Base-by-base conservation (phyloP, 1,139 yeast species). In the Suhomyces guaymorum region DNA sequence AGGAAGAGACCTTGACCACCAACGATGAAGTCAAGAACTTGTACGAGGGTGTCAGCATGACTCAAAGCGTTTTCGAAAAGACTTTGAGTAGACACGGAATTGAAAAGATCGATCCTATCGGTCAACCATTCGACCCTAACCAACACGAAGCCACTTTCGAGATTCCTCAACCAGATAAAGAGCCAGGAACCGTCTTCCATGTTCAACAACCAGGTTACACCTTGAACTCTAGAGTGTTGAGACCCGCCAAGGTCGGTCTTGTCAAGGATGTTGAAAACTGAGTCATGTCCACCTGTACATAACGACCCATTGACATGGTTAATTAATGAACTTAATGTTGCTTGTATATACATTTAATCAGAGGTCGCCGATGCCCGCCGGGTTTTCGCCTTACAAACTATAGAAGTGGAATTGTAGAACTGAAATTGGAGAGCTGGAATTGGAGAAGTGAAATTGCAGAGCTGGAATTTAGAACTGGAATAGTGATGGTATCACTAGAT, bases 181-280 rank as follows among this genome's bases (percentile, higher is more conserved):
- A 85, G 62, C 87, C 97, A 24, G 96, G 96, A 41, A 84, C 96
- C 23, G 87, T 90, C 38, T 86, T 89, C 80, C 89, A 80, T 54
- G 96, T 89, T 37, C 96, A 90, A 66, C 96, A 86, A 64, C 76
- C 83, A 16, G 97, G 97, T 31, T 90, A 82, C 69, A 78, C 84
- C 41, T 75, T 88, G 55, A 89, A 89, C 63, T 80, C 84, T 49
- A 78, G 97, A 59, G 96, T 89, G 28, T 75, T 90, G 57, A 81
- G 97, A 66, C 96, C 97, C 26, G 96, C 97, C 43, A 90, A 90
- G 73, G 97, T 90, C 49, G 97, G 97, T 51, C 79, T 90, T 55
- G 97, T 89, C 48, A 86, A 84, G 68, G 80, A 42, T 33, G 53
- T 49, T 26, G 57, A 49, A 17, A 43, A 50, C 19, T 44, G 46